phyloP scores from a whole-genome alignment of 495 filamentous ascomycete species.

The Recurvomyces mirabilis region DNA sequence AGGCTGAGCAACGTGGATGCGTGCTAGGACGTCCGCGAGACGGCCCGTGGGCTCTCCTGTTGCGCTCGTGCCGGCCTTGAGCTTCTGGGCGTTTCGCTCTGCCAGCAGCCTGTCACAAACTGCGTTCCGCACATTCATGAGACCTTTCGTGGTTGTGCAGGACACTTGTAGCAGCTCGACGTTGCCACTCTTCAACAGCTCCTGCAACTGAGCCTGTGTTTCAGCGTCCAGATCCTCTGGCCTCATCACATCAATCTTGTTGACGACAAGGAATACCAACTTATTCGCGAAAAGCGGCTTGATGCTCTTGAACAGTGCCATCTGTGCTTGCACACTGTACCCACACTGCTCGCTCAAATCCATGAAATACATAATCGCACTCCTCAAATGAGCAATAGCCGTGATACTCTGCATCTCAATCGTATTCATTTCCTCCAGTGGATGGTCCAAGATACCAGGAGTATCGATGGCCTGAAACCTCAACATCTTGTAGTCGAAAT shows the following conservation, averaged over 20 bases:
- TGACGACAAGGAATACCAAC: constrained; percentile 88
- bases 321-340: constrained; percentile 84
- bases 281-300: constrained; percentile 96
- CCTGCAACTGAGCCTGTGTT: constrained; percentile 63
- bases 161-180: constrained; percentile 86
- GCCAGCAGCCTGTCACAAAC: constrained; percentile 89
- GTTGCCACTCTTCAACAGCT: constrained; percentile 63
- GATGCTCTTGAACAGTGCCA: constrained; percentile 86
- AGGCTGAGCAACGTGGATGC: constrained; percentile 92
- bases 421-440: constrained; percentile 98
- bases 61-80: constrained; percentile 74
- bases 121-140: constrained; percentile 87
- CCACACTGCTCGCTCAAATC: constrained; percentile 96
- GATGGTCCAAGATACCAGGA: constrained; percentile 93
- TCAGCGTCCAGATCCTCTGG: constrained; percentile 82
- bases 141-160: constrained; percentile 88
- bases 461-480: constrained; percentile 85
- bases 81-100: constrained; percentile 85
- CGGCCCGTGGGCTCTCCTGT: constrained; percentile 62
- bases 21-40: constrained; percentile 74
- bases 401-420: constrained; percentile 99
- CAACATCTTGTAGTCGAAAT: constrained; percentile 98
- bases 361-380: constrained; percentile 95
- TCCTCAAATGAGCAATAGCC: constrained; percentile 89
- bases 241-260: constrained; percentile 88